Evolutionary conservation across 257 asterid genomes (phyloP).

Genomic region (Jasminum sambac): DNA sequence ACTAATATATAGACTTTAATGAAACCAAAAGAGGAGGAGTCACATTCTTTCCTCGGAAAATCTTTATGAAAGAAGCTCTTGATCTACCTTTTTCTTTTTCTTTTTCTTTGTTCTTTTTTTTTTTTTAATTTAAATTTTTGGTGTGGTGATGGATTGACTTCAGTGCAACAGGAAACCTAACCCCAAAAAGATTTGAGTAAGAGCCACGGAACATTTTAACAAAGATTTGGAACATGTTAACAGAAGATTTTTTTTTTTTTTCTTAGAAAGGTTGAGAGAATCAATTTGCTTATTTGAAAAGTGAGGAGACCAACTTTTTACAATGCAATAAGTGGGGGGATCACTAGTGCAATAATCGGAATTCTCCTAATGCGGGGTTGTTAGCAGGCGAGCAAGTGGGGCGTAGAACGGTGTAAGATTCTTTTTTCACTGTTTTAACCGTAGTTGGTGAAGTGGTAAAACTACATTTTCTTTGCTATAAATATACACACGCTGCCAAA

Average conservation of each 20-base stretch:
- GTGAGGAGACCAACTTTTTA: background rate
- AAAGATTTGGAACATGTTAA: too few species aligned
- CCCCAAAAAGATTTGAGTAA: too few species aligned
- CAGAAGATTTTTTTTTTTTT: too few species aligned
- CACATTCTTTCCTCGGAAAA: too few species aligned
- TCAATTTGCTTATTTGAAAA: background rate
- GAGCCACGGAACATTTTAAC: background rate
- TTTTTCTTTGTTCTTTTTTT: too few species aligned
- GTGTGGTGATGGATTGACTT: too few species aligned
- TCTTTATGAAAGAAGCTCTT: too few species aligned
- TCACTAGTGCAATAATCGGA: background rate
- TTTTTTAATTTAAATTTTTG: too few species aligned
- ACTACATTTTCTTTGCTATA: slow-evolving; percentile 19
- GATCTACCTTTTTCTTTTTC: too few species aligned
- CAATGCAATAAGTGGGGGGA: background rate
- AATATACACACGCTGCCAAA: slow-evolving; percentile 8
- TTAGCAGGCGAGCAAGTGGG: background rate
- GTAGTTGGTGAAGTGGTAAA: slow-evolving; percentile 31
- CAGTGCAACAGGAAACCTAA: too few species aligned
- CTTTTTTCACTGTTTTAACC: background rate
- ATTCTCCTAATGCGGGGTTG: background rate
- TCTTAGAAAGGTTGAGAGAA: background rate
- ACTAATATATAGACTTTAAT: too few species aligned
- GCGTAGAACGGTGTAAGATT: background rate
- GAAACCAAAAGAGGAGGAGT: too few species aligned